Conservation (phyloP, 2,329 filamentous ascomycete genomes). For the Exophiala alcalophila region DNA sequence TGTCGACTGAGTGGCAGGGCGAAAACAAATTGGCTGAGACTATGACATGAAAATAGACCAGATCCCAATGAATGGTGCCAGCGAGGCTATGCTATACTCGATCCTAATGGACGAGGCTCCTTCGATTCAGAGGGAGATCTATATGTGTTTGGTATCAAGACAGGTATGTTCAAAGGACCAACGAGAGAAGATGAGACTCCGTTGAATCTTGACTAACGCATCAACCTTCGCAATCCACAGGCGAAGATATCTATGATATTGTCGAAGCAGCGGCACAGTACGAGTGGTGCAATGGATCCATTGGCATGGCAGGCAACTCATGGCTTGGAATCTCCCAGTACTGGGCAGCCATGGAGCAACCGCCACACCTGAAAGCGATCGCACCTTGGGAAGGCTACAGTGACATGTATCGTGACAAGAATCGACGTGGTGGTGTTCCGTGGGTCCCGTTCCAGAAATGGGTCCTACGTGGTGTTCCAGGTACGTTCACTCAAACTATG, state of each 20-base stretch:
- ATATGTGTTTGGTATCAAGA: conserved; percentile 42
- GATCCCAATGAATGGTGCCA: conserved; percentile 33
- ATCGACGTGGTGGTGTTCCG: conserved; percentile 60
- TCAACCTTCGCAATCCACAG: too few species aligned
- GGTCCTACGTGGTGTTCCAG: too few species aligned
- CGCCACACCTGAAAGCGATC: conserved; percentile 51
- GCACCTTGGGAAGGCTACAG: conserved; percentile 58
- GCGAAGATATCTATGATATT: conserved; percentile 47
- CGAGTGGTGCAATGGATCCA: conserved; percentile 51
- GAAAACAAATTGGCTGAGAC: too few species aligned
- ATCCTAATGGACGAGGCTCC: conserved; percentile 32
- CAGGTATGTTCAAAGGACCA: too few species aligned
- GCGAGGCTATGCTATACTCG: conserved; percentile 33
- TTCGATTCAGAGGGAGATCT: conserved; percentile 34
- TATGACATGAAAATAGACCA: too few species aligned
- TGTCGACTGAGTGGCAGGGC: too few species aligned
- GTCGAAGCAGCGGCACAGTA: conserved; percentile 51
- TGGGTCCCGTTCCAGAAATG: conserved; percentile 58
- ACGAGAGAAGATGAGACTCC: too few species aligned
- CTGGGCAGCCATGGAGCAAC: conserved; percentile 52
- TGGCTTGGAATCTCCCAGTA: conserved; percentile 56
- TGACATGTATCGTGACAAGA: conserved; percentile 57
- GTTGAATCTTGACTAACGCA: too few species aligned
- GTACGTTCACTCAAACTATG: too few species aligned
- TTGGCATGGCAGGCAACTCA: conserved; percentile 51